Base-by-base conservation (phyloP, 176 grass and related monocot genomes). In the Elymus sibiricus region DNA sequence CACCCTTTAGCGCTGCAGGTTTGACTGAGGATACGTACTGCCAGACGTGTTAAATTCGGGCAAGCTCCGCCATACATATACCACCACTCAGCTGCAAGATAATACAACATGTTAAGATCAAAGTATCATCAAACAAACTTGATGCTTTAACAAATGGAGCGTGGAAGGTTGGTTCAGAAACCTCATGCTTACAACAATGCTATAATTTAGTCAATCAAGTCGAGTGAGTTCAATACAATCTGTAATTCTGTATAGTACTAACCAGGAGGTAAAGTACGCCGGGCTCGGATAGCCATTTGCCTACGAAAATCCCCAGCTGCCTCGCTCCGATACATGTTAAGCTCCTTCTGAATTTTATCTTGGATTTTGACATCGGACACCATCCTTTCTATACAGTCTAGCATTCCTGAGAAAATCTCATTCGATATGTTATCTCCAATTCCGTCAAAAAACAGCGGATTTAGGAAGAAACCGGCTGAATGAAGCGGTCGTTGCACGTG, bases 291-390 rank as follows among this genome's bases (percentile, higher is more conserved):
- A 89, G 93, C 95, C 93, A 98, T 98, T 83, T 91, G 88, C 58
- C 95, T 90, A 82, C 91, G 89, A 70, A 98, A 98, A 88, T 98
- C 94, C 68, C 79, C 91, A 26, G 92, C 75, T 51, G 89, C 86
- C 79, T 90, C 90, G 61, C 74, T 92, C 86, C 94, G 91, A 77
- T 98, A 98, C 59, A 87, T 75, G 81, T 92, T 90, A 76, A 98
- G 83, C 63, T 98, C 96, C 88, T 90, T 90, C 79, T 95, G 96
- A 78, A 98, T 89, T 81, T 94, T 95, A 87, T 95, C 96, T 91
- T 98, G 96, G 79, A 89, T 89, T 82, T 95, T 94, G 66, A 84
- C 79, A 77, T 98, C 96, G 27, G 96, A 89, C 53, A 98, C 88
- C 44, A 95, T 61, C 71, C 93, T 95, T 78, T 95, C 96, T 86